phyloP scores from a whole-genome alignment of 2,329 filamentous ascomycete genomes.

The Aspergillus cejpii region DNA sequence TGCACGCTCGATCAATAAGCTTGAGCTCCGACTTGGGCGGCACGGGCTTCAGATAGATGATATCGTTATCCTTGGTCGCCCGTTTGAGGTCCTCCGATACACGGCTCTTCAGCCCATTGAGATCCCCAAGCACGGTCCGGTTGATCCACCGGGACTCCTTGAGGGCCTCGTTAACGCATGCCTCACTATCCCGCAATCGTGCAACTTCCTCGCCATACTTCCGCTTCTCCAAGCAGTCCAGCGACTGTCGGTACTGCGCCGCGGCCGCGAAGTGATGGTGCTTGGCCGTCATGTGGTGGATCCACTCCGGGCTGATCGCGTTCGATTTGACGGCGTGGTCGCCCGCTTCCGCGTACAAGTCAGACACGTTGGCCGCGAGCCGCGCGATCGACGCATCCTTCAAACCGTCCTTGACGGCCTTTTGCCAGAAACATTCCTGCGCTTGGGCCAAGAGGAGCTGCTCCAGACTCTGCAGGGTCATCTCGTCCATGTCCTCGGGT shows the following conservation, averaged over 20 bases:
- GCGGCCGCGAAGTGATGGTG: conserved; percentile 96
- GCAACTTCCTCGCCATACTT: conserved; percentile 96
- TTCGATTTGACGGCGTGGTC: conserved; percentile 85
- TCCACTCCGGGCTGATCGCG: conserved; percentile 87
- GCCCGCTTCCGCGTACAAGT: conserved; percentile 76
- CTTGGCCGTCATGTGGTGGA: conserved; percentile 94
- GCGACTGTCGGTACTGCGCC: conserved; percentile 84
- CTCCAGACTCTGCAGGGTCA: conserved; percentile 75
- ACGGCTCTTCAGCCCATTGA: conserved; percentile 73
- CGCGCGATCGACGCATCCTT: conserved; percentile 91
- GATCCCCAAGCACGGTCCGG: conserved; percentile 71
- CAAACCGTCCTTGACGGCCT: conserved; percentile 86
- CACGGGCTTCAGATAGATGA: conserved; percentile 82
- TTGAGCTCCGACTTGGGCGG: conserved; percentile 84
- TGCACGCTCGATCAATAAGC: conserved; percentile 75
- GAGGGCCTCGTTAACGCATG: conserved; percentile 76
- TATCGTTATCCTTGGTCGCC: conserved; percentile 91
- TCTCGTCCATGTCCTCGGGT: conserved; percentile 90
- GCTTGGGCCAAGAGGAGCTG: conserved; percentile 84
- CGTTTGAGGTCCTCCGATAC: conserved; percentile 83
- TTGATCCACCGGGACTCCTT: conserved; percentile 78
- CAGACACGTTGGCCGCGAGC: conserved; percentile 81
- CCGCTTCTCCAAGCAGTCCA: conserved; percentile 85
- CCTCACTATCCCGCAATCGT: conserved; percentile 70
- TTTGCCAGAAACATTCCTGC: conserved; percentile 98